A percentile compares a stretch with the other conserved stretches of the same genome.
These are phyloP conservation scores for Brassica napus DNA, from an alignment of 345 rosid species.

Conservation along the genomic window Da-Ae NC_063439.1:13259001-13259500, in stretches of 20 bases:
- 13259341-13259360: background rate
- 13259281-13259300: slow-evolving; percentile 68
- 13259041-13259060: too few species aligned
- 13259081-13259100: slow-evolving; percentile 48
- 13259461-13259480: slow-evolving; percentile 55
- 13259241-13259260: slow-evolving; percentile 53
- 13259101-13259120: slow-evolving; percentile 57
- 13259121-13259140: slow-evolving; percentile 71
- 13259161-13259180: slow-evolving; percentile 36
- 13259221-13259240: too few species aligned
- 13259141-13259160: slow-evolving; percentile 51
- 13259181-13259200: background rate
- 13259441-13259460: slow-evolving; percentile 56
- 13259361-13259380: background rate
- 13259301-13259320: slow-evolving; percentile 64
- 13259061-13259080: too few species aligned
- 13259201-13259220: background rate
- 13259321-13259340: background rate
- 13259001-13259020: too few species aligned
- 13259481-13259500: slow-evolving; percentile 73
- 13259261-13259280: slow-evolving; percentile 51
- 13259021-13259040: too few species aligned
- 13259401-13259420: slow-evolving; percentile 59
- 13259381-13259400: background rate
- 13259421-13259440: slow-evolving; percentile 84